These are phyloP conservation scores for Prunus mira DNA, from an alignment of 306 rosid genomes.

Conservation along the genomic window DNA sequence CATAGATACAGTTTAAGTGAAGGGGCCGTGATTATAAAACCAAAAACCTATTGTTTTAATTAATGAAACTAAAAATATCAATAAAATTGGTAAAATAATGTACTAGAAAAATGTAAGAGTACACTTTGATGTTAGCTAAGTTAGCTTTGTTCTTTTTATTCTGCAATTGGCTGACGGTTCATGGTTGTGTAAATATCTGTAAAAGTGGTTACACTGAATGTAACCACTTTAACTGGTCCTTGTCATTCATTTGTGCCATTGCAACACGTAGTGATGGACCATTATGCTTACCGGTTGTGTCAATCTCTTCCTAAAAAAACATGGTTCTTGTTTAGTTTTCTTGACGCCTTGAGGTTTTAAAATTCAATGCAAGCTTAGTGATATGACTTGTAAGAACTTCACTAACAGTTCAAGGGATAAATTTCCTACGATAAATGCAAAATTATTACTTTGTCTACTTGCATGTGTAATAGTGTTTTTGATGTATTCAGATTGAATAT, in stretches of 20 bases:
- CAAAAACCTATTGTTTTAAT: not conserved
- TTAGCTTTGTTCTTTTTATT: not conserved
- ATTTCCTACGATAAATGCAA: not conserved
- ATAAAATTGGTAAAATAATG: not conserved
- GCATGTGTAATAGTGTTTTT: slow-evolving; percentile 14
- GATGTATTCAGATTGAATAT: slow-evolving; percentile 66
- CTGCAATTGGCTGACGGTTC: not conserved
- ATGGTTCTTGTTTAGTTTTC: not conserved
- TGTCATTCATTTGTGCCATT: not conserved
- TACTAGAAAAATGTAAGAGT: not conserved
- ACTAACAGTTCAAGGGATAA: not conserved
- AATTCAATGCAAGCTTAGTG: not conserved
- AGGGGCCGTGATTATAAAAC: not conserved
- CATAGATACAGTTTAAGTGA: not conserved
- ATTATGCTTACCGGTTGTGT: not conserved
- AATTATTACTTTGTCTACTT: not conserved
- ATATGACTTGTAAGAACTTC: not conserved
- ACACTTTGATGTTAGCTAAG: not conserved
- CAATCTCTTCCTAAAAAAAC: not conserved
- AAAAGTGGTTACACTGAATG: not conserved
- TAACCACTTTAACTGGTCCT: not conserved
- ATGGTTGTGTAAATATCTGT: not conserved
- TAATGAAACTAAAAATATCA: not conserved
- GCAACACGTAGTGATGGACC: not conserved
- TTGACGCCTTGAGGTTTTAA: not conserved